Base-by-base conservation (phyloP, 2,329 filamentous ascomycete genomes). In the Purpureocillium lavendulum region DNA sequence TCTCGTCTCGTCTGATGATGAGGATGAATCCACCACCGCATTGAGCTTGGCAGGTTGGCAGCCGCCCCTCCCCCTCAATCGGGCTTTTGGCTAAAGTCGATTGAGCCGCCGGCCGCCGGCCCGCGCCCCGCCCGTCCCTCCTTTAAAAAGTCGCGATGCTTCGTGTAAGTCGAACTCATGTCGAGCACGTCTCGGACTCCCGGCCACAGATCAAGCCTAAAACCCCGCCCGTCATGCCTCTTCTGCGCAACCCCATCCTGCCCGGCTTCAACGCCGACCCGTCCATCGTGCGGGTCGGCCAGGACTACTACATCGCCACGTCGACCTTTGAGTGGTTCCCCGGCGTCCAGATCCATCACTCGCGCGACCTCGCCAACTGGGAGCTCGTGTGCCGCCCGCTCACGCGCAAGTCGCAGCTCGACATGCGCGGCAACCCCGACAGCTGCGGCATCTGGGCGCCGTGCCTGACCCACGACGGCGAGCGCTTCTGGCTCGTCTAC, bases 361-460 rank as follows among this genome's bases (percentile, higher is more conserved):
- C 70, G 17, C 63, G 51, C 26, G 70, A 75, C 40, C 60, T 75
- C 4, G 70, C 70, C 29, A 74, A 74, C 53, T 75, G 71, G 71
- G 58, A 62, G 9, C 58, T 75, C 5, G 49, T 62, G 10, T 58
- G 53, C 0, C 68, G 70, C 1, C 72, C 72, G 1, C 55, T 76
- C 26, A 68, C 40, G 15, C 68, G 72, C 44, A 68, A 66, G 48
- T 60, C 53, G 35, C 73, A 75, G 53, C 61, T 75, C 3, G 71
- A 75, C 47, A 72, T 77, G 70, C 69, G 73, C 13, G 72, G 73
- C n/a, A 61, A 76, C 48, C 73, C 74, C 1, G 73, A 78, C 51
- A 74, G 71, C 53, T 75, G 74, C 48, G 75, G 74, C 30, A 61
- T 82, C n/a, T 82, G 77, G 75, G 77, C 77, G 2, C 78, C 78